Percentiles rank a stretch among this genome's conserved stretches.
Evolutionary conservation across 2,329 filamentous ascomycete genomes (phyloP).

Genomic region (Claviceps quebecensis): DNA sequence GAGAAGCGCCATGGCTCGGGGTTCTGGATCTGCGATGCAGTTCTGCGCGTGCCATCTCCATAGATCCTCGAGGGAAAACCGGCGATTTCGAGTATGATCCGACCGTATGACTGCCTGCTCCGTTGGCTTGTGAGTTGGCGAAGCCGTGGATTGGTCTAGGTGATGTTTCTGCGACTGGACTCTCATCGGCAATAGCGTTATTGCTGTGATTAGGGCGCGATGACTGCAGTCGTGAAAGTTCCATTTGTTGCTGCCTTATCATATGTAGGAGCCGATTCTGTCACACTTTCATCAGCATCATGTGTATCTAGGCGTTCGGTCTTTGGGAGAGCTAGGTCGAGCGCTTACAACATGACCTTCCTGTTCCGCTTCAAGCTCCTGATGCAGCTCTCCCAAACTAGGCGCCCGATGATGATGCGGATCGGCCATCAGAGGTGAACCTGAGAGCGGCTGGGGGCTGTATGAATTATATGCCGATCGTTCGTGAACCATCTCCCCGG

Average conservation of each 20-base stretch:
- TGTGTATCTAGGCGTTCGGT: conserved; percentile 5
- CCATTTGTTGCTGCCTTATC: conserved; percentile 63
- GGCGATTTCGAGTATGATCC: conserved; percentile 38
- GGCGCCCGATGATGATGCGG: conserved; percentile 53
- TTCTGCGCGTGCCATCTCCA: conserved; percentile 43
- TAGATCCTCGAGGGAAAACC: conserved; percentile 37
- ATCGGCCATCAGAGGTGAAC: conserved; percentile 35
- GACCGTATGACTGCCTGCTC: conserved; percentile 13
- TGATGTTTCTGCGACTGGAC: conserved; percentile 26
- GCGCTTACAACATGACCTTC: conserved; percentile 57
- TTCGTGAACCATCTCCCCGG: conserved; percentile 52
- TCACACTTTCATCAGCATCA: not conserved
- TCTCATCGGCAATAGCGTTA: conserved; percentile 35
- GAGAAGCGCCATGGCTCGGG: conserved; percentile 42
- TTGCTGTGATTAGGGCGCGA: conserved; percentile 21
- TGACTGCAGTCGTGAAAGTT: conserved; percentile 47
- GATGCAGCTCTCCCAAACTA: conserved; percentile 63
- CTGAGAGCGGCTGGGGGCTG: conserved; percentile 33
- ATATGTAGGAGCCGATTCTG: conserved; percentile 64
- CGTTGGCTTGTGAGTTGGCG: conserved; percentile 21
- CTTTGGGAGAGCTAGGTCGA: not conserved
- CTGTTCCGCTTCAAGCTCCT: conserved; percentile 67
- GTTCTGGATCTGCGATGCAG: conserved; percentile 43
- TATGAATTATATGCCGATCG: conserved; percentile 15
- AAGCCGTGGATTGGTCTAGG: conserved; percentile 28